Base-by-base conservation (phyloP, 306 rosid species). In the Ormosia semicastrata region DNA sequence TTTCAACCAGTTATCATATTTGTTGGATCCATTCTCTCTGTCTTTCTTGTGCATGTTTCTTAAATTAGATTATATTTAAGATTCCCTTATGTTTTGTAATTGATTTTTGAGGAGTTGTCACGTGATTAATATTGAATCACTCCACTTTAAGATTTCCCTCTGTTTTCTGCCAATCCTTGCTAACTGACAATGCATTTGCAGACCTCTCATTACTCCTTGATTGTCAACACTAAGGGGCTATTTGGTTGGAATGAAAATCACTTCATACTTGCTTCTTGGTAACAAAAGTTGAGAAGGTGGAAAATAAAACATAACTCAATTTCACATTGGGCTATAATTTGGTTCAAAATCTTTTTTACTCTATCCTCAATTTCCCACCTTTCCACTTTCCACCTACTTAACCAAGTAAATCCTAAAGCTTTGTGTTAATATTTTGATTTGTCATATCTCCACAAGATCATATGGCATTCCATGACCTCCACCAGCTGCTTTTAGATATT, bases 401-500 rank as follows among this genome's bases (percentile, higher is more conserved):
- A 81, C 62, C 62, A 34, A 66, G 63, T 29, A 66, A 57, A 13
- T 65, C 52, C 68, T 74, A 46, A 44, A 57, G 62, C 49, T 66
- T 73, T 44, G 43, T 66, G n/a, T 46, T 47, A 18, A 49, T 74
- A 4, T 63, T 67, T 66, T 46, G 33, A 54, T 67, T 54, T 75
- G 12, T 75, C 41, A 13, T 11, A 33, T 76, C 62, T 43, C 66
- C 54, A 17, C 32, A 66, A 43, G 70, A 68, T 82, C 17, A 1
- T 13, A 8, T 40, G 18, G 36, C 62, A 47, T 66, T 66, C 40
- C 75, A 66, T 36, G 64, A 36, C 15, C 59, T 70, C 17, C 34
- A 29, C 56, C 37, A n/a, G n/a, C n/a, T 54, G 58, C 43, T 59
- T 74, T 79, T 58, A 9, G 46, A 58, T 85, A 70, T 83, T 70